Evolutionary conservation across 2,329 filamentous ascomycete genomes (phyloP).

Genomic region (Pseudocercospora fijiensis): DNA sequence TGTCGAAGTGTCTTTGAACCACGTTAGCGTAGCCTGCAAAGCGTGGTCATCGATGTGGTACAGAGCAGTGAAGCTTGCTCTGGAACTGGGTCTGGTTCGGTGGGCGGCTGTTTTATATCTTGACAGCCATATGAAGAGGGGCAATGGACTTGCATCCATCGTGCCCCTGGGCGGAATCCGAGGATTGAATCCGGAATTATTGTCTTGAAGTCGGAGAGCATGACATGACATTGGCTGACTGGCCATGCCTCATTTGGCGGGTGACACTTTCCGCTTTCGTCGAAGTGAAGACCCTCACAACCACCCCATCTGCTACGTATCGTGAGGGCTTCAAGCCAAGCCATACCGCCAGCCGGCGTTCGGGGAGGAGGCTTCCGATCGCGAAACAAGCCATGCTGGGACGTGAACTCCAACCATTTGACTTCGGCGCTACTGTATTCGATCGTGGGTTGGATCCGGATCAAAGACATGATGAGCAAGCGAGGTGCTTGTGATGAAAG

Average conservation of each 20-base stretch:
- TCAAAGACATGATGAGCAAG: background rate
- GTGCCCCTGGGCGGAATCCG: background rate
- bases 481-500: background rate
- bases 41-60: background rate
- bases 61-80: background rate
- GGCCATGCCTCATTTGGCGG: background rate
- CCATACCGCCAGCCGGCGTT: slow-evolving; percentile 2
- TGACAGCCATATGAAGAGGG: background rate
- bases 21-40: background rate
- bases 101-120: background rate
- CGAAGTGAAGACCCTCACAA: background rate
- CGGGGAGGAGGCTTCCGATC: background rate
- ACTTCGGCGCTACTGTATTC: background rate
- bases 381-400: background rate
- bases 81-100: background rate
- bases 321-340: background rate
- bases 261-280: background rate
- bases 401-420: background rate
- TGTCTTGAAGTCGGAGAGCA: background rate
- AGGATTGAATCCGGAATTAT: background rate
- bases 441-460: background rate
- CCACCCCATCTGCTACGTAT: background rate
- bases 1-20: background rate
- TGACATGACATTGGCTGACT: background rate
- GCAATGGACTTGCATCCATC: background rate